A percentile compares a stretch with the other conserved stretches of the same genome.
Conservation (phyloP, 2,329 filamentous ascomycete genomes). For the Triangularia setosa region DNA sequence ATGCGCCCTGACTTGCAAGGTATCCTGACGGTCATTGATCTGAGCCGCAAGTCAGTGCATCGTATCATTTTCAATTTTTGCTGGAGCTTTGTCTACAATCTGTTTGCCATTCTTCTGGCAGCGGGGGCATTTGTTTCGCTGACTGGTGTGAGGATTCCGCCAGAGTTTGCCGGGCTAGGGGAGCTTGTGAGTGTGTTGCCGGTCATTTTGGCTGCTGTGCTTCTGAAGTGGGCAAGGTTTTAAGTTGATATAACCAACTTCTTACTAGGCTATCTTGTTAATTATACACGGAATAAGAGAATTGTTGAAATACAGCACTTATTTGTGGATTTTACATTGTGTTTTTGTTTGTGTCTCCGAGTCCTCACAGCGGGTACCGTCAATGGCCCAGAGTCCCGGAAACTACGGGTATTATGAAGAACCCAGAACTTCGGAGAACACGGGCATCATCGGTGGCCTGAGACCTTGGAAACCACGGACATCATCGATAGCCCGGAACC, state of each 20-base stretch:
- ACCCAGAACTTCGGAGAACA: too few relatives aligned
- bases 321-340: too few relatives aligned
- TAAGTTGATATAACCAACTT: neutral
- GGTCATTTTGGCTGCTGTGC: conserved; percentile 43
- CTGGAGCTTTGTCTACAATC: conserved; percentile 69
- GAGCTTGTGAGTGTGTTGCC: conserved; percentile 72
- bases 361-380: too few relatives aligned
- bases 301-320: too few relatives aligned
- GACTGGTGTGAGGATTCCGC: conserved; percentile 43
- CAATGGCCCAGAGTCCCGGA: too few relatives aligned
- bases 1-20: conserved; percentile 53
- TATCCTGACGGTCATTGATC: conserved; percentile 54
- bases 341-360: too few relatives aligned
- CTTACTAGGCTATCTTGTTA: too few relatives aligned
- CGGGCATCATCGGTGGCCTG: too few relatives aligned
- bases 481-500: too few relatives aligned
- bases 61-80: conserved; percentile 65
- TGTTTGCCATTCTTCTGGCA: conserved; percentile 63
- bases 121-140: conserved; percentile 57
- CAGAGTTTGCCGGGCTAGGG: conserved; percentile 63
- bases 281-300: too few relatives aligned
- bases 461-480: too few relatives aligned
- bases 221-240: neutral
- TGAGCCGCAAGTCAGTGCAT: conserved; percentile 42
- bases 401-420: too few relatives aligned